Evolutionary conservation across 2,329 filamentous ascomycete genomes (phyloP), one percentile per base, ranked within the genome.

Genomic region (Xylaria sp.): DNA sequence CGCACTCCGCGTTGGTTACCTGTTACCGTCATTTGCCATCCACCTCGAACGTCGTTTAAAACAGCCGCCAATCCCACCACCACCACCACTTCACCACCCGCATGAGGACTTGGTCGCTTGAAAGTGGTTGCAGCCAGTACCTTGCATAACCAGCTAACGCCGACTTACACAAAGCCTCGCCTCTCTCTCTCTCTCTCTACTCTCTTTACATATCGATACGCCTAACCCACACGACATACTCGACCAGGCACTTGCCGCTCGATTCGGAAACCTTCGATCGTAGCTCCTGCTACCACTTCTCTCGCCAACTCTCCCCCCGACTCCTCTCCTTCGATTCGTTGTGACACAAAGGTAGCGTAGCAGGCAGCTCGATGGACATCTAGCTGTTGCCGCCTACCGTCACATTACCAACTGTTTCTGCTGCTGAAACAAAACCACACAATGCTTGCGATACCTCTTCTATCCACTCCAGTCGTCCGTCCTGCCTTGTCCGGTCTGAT

Each of bases 401-500:
- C 77, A 76, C 75, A 73, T 64, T 69, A 64, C 46, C 34, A 71
- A 69, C 78, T 76, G 73, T 76, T 76, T 78, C 75, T 70, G 59
- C 70, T 54, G 63, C 69, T 59, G 76, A 76, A 78, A 78, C 78
- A 76, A 77, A 67, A 73, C 73, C 78, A 78, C 81, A 88, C 83
- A 77, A 90, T 90, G 88, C 78, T 88, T 88, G 84, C 82, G 84
- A 82, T 80, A 81, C 80, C 79, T 76, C 76, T 76, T 76, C 74
- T 79, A 78, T 80, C 79, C 74, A 83, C 82, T 83, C 85, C 88
- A 90, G 88, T 90, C 87, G 88, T 85, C 86, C 83, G 87, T 87
- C 86, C 83, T 81, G 86, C 84, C 82, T 84, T 82, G 87, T 88
- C 87, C 87, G 86, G 87, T 87, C 80, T 83, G 79, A 84, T 87